Conservation (phyloP, 176 grass and related monocot species). For the Bonia amplexicaulis region DNA sequence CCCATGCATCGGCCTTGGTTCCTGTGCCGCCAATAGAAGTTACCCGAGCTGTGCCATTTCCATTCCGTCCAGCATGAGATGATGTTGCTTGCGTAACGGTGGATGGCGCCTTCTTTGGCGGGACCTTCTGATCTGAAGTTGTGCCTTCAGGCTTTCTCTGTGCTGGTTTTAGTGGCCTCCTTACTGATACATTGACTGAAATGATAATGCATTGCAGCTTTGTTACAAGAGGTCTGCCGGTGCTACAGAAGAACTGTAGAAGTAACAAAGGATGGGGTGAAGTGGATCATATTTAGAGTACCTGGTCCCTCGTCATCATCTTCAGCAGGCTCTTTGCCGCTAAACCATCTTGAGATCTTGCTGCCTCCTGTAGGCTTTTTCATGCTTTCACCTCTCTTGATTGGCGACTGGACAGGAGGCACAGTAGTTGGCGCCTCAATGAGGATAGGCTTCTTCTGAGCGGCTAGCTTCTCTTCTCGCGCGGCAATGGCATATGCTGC, state of each 20-base stretch:
- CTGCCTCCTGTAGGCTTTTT: constrained; percentile 47
- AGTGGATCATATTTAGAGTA: constrained; percentile 6
- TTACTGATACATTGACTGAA: constrained; percentile 42
- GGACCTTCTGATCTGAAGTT: constrained; percentile 15
- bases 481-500: constrained; percentile 58
- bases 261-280: not conserved
- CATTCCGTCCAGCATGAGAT: constrained; percentile 31
- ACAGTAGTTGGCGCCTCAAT: not conserved
- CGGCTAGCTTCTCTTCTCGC: constrained; percentile 43
- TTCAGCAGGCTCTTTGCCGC: constrained; percentile 43
- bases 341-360: constrained; percentile 68
- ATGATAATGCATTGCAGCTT: not conserved
- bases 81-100: constrained; percentile 35
- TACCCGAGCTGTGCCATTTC: not conserved
- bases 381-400: constrained; percentile 38
- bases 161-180: constrained; percentile 33
- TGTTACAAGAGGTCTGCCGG: not conserved
- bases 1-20: constrained; percentile 61
- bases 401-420: not conserved
- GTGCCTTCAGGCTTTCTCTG: not conserved
- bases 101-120: constrained; percentile 31
- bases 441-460: constrained; percentile 31
- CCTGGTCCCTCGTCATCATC: constrained; percentile 52
- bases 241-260: not conserved
- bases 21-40: constrained; percentile 5